Base-by-base conservation (phyloP, 179 eudicot species). In the Pouteria campechiana region DNA sequence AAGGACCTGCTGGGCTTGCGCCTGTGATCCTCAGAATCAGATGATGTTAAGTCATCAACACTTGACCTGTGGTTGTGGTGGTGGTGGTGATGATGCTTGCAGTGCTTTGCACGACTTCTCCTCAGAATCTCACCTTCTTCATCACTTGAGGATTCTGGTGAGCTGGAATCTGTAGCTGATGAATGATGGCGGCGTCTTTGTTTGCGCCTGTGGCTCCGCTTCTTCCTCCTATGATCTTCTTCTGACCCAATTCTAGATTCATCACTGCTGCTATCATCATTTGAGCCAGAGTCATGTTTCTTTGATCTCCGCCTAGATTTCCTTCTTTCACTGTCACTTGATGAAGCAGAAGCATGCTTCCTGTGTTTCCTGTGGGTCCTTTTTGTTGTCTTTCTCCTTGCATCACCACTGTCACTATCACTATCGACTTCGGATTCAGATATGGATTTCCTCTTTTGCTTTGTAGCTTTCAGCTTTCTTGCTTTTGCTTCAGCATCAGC, bases 401-500 rank as follows among this genome's bases (percentile, higher is more conserved):
- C 69, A 19, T 63, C 76, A 45, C 61, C 39, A 67, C 68, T 67
- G 30, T 73, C 76, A 17, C 52, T 47, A 22, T 51, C 78, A 44
- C 57, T 57, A 6, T 65, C 89, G 55, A 55, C 54, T 18, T 65
- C 83, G 31, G 72, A 76, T 18, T 33, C 75, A 4, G 86, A 59
- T 1, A 32, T 43, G n/a, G 69, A 65, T 56, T 66, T 77, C 36
- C 68, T 67, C 66, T 70, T 81, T 48, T 58, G 86, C 54, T 65
- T 77, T 37, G 68, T 62, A 27, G 74, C 58, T 59, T 81, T 84
- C 11, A 43, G 54, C 57, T 73, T 81, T 60, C 65, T 72, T 45
- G 43, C 76, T 57, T 61, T 70, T 52, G 94, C 81, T 66, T 87
- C 87, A 7, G 75, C 84, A 25, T 85, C 93, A 7, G 80, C 89